Percentiles rank a stretch among this genome's conserved stretches.
These are phyloP conservation scores for Alternaria burnsii DNA, from an alignment of 2,329 filamentous ascomycete species.

Conservation along the genomic window DNA sequence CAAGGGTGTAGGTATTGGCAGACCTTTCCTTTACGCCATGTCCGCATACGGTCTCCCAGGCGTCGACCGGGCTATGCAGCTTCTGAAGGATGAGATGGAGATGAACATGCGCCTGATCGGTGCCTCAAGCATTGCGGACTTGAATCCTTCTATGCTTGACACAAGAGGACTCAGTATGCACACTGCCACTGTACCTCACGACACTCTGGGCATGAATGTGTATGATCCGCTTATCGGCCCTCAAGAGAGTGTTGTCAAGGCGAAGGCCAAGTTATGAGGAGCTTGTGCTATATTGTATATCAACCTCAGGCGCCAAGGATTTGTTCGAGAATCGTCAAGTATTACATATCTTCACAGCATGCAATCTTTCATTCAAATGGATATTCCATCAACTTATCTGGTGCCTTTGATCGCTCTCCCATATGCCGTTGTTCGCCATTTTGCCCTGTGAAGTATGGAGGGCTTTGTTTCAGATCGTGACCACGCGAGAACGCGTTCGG, in stretches of 20 bases:
- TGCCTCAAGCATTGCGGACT: conserved; percentile 74
- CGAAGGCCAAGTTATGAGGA: conserved; percentile 49
- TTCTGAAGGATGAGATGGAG: conserved; percentile 95
- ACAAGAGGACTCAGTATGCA: conserved; percentile 73
- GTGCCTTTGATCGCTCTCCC: too few relatives aligned
- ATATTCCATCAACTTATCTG: not conserved
- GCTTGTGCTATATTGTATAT: conserved; percentile 12
- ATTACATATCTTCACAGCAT: not conserved
- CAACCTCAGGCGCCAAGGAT: not conserved
- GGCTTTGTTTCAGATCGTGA: not conserved
- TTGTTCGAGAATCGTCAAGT: not conserved
- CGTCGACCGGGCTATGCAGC: conserved; percentile 87
- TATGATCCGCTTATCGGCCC: conserved; percentile 63
- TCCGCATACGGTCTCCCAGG: conserved; percentile 86
- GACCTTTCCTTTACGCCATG: conserved; percentile 97
- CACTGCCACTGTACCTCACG: conserved; percentile 65
- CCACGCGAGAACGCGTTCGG: conserved; percentile 30
- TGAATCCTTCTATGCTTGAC: conserved; percentile 84
- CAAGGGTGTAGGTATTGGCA: conserved; percentile 86
- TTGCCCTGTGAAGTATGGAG: not conserved
- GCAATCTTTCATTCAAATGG: not conserved
- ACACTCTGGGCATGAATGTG: conserved; percentile 65
- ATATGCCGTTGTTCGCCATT: not conserved
- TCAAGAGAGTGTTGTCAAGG: conserved; percentile 47
- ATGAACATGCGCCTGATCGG: conserved; percentile 99